Percentiles rank a stretch among this genome's conserved stretches.
These are phyloP conservation scores for Candida anglica DNA, from an alignment of 805 yeast genomes.

Conservation along the genomic window DNA sequence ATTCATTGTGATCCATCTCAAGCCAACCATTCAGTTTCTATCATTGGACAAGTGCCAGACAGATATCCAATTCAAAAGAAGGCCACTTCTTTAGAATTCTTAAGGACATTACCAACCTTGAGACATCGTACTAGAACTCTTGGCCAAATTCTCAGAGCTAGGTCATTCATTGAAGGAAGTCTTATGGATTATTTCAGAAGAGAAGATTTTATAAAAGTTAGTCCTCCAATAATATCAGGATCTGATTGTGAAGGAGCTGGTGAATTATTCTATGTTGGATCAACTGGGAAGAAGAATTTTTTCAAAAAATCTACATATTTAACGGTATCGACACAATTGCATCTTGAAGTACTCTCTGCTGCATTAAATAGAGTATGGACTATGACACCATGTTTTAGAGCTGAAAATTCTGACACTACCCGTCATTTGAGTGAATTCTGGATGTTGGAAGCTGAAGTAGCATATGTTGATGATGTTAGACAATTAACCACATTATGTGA, in stretches of 20 bases:
- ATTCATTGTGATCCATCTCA: conserved; percentile 25
- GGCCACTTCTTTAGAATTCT: conserved; percentile 56
- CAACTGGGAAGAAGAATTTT: conserved; percentile 36
- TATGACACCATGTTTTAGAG: conserved; percentile 87
- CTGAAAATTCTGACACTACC: conserved; percentile 87
- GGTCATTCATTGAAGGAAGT: conserved; percentile 61
- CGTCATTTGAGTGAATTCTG: conserved; percentile 93
- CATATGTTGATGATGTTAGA: conserved; percentile 54
- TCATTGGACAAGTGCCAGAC: conserved; percentile 61
- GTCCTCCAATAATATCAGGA: conserved; percentile 83
- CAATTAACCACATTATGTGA: conserved; percentile 69
- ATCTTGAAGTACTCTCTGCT: conserved; percentile 74
- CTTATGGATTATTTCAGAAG: conserved; percentile 52
- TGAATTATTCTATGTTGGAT: conserved; percentile 66
- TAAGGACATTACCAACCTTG: conserved; percentile 71
- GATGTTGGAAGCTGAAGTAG: conserved; percentile 94
- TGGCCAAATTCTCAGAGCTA: conserved; percentile 63
- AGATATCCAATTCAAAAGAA: conserved; percentile 84
- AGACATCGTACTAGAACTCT: conserved; percentile 71
- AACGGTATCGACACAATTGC: conserved; percentile 91
- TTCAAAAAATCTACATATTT: conserved; percentile 67
- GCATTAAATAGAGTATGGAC: conserved; percentile 85
- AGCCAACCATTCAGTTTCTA: conserved; percentile 27
- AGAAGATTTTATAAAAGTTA: conserved; percentile 61
- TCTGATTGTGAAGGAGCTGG: conserved; percentile 99